Base-by-base conservation (phyloP, 352 stramenopile genomes). In the Pythium sukuiense region DNA sequence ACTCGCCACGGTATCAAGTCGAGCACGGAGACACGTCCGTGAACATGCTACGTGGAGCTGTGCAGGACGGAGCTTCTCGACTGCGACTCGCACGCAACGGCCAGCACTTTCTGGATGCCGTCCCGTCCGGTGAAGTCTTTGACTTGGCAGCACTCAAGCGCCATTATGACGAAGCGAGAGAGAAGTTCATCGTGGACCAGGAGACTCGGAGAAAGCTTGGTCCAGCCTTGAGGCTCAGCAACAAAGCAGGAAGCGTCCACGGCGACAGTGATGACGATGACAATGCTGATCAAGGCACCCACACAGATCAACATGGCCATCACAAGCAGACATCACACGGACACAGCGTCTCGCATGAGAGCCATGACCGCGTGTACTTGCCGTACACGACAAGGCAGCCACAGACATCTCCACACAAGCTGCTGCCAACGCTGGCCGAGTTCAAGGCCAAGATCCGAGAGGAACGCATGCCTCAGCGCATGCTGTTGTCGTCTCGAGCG, bases 371-470 rank as follows among this genome's bases (percentile, higher is more conserved):
- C 4, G 6, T 76, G 58, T 91, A 93, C 49, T 55, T 93, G 48
- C 77, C 82, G 9, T 93, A 93, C 70, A 93, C 84, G 49, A 87
- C 80, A 3, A 76, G 84, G 26, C 65, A 74, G 26, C 68, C 73
- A 26, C 79, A 91, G 46, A 71, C 41, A 1, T 84, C 77, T 0
- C 73, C 78, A 0, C 74, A 85, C 46, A 75, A 73, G 6, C 70
- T 64, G 18, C 66, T 90, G 4, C 76, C 79, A 4, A 88, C 80
- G 16, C 54, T 90, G 26, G 50, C 61, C 6, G 76, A 87, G 49
- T 82, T 87, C 52, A 77, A 74, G 52, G 57, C 62, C 33, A 77
- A 72, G 53, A 52, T 65, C 18, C 68, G 74, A n/a, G 73, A 87
- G 8, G 79, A 90, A 13, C 80, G 85, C 24, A 55, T 76, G n/a